These are phyloP conservation scores for Closterium sp. DNA, from an alignment of 139 green algal species.

Conservation along the genomic window DNA sequence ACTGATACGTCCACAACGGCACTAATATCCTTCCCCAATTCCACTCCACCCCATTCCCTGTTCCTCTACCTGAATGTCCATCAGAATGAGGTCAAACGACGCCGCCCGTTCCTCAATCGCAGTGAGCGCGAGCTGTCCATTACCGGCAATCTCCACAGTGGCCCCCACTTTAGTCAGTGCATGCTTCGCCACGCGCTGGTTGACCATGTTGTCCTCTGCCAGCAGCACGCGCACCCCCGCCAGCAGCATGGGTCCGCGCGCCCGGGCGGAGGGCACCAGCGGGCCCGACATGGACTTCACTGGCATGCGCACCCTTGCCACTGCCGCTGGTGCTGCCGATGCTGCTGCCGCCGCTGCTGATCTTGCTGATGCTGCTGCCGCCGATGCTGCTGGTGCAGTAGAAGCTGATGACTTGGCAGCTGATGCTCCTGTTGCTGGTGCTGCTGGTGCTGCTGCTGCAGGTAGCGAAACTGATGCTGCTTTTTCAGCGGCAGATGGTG, in stretches of 20 bases:
- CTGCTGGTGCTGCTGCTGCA: no score
- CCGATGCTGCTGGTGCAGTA: no score
- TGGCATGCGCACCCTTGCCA: neutral
- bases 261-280: neutral
- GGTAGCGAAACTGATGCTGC: no score
- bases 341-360: no score
- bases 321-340: neutral
- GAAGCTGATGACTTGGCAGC: no score
- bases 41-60: neutral
- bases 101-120: neutral
- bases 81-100: constrained; percentile 32
- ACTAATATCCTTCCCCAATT: neutral
- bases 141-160: constrained; percentile 17
- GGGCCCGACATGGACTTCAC: neutral
- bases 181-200: constrained; percentile 26
- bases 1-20: neutral
- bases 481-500: no score
- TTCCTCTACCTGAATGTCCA: constrained; percentile 26
- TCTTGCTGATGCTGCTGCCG: no score
- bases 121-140: constrained; percentile 32
- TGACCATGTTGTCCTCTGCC: constrained; percentile 52
- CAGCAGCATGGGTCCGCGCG: neutral
- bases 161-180: constrained; percentile 11
- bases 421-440: no score
- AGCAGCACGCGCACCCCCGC: constrained; percentile 12